Conservation (phyloP, 1,139 yeast genomes). For the Lizanozyma gosingica region DNA sequence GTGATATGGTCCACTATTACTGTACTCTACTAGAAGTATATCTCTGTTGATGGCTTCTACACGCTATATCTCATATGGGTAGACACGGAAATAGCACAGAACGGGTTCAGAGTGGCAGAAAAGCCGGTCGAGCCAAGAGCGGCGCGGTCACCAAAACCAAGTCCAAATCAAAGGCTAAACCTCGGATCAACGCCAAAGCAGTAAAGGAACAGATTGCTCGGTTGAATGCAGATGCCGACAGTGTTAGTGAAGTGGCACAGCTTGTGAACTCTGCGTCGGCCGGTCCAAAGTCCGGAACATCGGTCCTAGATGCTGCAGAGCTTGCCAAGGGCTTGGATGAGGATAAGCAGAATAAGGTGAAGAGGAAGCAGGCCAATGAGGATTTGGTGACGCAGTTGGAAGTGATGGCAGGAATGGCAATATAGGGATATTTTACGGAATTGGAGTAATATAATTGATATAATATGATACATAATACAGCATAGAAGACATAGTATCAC, state of each 20-base stretch:
- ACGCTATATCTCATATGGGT: too few relatives aligned
- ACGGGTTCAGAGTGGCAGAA: too few relatives aligned
- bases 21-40: too few relatives aligned
- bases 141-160: too few relatives aligned
- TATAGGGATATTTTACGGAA: too few relatives aligned
- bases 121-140: too few relatives aligned
- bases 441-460: too few relatives aligned
- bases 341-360: constrained; percentile 27
- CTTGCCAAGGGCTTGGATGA: constrained; percentile 34
- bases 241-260: constrained; percentile 26
- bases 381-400: constrained; percentile 54
- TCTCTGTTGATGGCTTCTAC: too few relatives aligned
- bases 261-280: constrained; percentile 10
- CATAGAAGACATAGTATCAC: too few relatives aligned
- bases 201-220: constrained; percentile 33
- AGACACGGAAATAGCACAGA: too few relatives aligned
- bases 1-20: too few relatives aligned
- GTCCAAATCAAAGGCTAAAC: constrained; percentile 6
- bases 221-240: constrained; percentile 31
- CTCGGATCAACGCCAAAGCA: constrained; percentile 17
- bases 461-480: too few relatives aligned
- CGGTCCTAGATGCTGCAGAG: constrained; percentile 24
- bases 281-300: constrained; percentile 8
- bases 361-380: constrained; percentile 36
- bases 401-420: constrained; percentile 43